These are phyloP conservation scores for Cyclanthera cordifolia DNA, from an alignment of 306 rosid species.

Conservation along the genomic window DNA sequence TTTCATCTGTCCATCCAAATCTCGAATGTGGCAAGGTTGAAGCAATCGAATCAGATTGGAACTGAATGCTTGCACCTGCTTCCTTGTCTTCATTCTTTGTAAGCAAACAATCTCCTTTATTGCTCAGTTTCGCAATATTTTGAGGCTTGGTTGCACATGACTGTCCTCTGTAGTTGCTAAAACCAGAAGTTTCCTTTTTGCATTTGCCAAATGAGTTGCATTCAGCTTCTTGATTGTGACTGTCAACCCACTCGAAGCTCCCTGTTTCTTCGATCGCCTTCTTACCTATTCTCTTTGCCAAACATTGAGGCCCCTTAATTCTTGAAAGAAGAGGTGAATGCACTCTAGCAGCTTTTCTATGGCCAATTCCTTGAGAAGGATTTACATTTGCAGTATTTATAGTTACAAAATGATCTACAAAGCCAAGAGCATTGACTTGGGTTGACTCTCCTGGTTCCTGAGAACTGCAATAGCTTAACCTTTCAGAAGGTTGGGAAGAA, in stretches of 20 bases:
- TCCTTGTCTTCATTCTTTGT: constrained; percentile 19
- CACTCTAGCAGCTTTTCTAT: constrained; percentile 28
- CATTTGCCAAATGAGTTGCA: constrained; percentile 59
- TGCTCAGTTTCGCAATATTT: constrained; percentile 19
- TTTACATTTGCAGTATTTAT: constrained; percentile 34
- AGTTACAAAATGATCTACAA: constrained; percentile 59
- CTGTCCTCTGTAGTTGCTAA: constrained; percentile 21
- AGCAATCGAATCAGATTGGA: constrained; percentile 6
- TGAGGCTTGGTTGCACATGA: constrained; percentile 19
- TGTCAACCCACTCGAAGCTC: constrained; percentile 79
- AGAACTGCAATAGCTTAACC: constrained; percentile 67
- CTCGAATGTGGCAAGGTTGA: constrained; percentile 7
- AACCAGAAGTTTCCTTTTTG: constrained; percentile 37
- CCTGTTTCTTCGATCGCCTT: constrained; percentile 27
- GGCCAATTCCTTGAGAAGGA: constrained; percentile 30
- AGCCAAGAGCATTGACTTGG: constrained; percentile 69
- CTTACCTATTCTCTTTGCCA: constrained; percentile 52
- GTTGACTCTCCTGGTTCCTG: constrained; percentile 86
- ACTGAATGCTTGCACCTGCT: not conserved
- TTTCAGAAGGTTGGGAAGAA: constrained; percentile 18
- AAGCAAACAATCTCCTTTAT: constrained; percentile 16
- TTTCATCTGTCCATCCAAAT: constrained; percentile 2
- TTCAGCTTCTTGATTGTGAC: constrained; percentile 75
- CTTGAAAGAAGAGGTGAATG: constrained; percentile 27
- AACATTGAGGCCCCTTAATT: constrained; percentile 43